Conservation (phyloP, 805 yeast genomes). For the Metschnikowia reukaufii region DNA sequence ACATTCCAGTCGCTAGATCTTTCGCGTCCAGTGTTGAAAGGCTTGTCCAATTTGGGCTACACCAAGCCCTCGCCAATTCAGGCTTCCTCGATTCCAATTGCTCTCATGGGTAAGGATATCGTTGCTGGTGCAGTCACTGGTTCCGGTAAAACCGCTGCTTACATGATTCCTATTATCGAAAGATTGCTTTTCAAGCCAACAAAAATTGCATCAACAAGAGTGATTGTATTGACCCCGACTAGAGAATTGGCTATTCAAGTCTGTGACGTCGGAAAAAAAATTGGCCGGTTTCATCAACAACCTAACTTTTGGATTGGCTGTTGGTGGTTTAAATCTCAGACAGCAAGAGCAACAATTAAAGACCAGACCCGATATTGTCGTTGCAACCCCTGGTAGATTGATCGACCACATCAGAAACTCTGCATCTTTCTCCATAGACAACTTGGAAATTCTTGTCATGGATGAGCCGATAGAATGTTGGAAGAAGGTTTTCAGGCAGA, state of each 20-base stretch:
- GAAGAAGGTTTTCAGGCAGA: constrained; percentile 99
- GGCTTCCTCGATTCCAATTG: constrained; percentile 89
- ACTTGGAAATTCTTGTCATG: constrained; percentile 86
- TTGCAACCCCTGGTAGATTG: constrained; percentile 98
- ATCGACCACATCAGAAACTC: constrained; percentile 97
- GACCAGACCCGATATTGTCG: constrained; percentile 90
- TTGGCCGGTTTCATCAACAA: constrained; percentile 75
- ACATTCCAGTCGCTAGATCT: constrained; percentile 76
- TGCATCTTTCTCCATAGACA: constrained; percentile 85
- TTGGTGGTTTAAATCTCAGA: constrained; percentile 94
- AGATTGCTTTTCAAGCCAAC: constrained; percentile 87
- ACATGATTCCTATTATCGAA: constrained; percentile 92
- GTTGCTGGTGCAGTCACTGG: constrained; percentile 99
- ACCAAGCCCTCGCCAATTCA: constrained; percentile 93
- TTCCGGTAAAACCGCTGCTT: constrained; percentile 99
- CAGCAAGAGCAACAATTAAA: constrained; percentile 95
- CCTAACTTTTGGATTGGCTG: constrained; percentile 89
- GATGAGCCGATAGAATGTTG: constrained; percentile 99
- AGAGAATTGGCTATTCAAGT: constrained; percentile 98
- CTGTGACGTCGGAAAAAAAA: constrained; percentile 84
- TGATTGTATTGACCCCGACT: constrained; percentile 88
- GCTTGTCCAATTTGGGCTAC: constrained; percentile 78
- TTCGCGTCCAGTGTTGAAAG: constrained; percentile 88
- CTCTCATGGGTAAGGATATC: constrained; percentile 89
- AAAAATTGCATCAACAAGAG: constrained; percentile 84